phyloP scores from a whole-genome alignment of 2,329 filamentous ascomycete genomes.

The Talaromyces sp. region DNA sequence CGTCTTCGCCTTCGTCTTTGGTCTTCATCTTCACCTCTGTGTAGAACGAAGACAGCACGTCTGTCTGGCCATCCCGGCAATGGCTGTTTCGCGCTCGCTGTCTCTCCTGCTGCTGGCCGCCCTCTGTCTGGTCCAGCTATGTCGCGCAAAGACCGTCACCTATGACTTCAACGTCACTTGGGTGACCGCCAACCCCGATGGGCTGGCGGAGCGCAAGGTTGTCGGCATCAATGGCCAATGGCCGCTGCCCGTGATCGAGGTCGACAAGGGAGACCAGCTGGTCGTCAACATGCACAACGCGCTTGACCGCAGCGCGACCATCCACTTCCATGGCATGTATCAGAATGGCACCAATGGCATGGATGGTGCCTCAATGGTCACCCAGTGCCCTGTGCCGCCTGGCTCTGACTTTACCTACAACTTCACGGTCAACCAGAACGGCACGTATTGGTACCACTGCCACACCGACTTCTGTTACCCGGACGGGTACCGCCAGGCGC shows the following conservation, averaged over 20 bases:
- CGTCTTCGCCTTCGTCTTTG: too few species aligned
- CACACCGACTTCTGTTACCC: conserved; percentile 62
- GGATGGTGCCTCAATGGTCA: conserved; percentile 66
- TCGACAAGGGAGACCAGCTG: conserved; percentile 68
- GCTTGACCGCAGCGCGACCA: conserved; percentile 59
- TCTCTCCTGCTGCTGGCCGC: conserved; percentile 3
- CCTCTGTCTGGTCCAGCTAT: conserved; percentile 5
- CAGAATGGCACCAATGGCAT: conserved; percentile 70
- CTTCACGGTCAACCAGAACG: conserved; percentile 57
- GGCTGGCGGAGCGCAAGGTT: conserved; percentile 46
- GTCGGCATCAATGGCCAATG: conserved; percentile 71
- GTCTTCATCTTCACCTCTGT: neutral
- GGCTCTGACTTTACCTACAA: conserved; percentile 61
- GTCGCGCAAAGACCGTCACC: conserved; percentile 31
- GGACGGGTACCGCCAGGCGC: conserved; percentile 63
- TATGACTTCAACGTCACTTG: conserved; percentile 52
- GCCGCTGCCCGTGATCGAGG: conserved; percentile 67
- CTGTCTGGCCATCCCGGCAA: neutral
- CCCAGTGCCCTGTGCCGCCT: conserved; percentile 62
- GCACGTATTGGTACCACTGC: conserved; percentile 63
- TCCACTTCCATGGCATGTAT: conserved; percentile 76
- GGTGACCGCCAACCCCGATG: conserved; percentile 53
- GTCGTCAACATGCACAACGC: conserved; percentile 65
- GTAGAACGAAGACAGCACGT: neutral
- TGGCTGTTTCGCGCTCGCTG: neutral